These are phyloP conservation scores for Alternaria incomplexa DNA, from an alignment of 2,329 filamentous ascomycete species.

Conservation along the genomic window DNA sequence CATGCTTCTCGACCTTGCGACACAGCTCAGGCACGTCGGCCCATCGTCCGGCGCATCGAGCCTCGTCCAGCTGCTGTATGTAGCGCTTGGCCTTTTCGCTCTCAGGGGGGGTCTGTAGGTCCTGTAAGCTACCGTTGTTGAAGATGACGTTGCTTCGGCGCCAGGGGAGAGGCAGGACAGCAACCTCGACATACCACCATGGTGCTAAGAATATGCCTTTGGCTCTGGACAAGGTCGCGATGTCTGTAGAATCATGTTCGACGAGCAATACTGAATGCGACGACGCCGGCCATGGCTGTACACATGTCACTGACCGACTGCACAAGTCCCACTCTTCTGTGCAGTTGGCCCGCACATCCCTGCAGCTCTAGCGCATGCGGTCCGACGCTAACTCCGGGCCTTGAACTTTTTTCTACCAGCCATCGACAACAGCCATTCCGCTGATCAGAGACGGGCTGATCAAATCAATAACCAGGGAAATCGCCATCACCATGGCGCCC, in stretches of 20 bases:
- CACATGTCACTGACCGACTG: conserved; percentile 27
- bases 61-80: conserved; percentile 80
- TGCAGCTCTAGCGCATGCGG: conserved; percentile 28
- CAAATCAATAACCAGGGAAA: not conserved
- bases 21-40: conserved; percentile 83
- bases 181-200: conserved; percentile 44
- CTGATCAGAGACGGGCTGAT: not conserved
- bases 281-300: conserved; percentile 26
- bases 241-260: conserved; percentile 39
- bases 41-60: conserved; percentile 89
- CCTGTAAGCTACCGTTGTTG: conserved; percentile 33
- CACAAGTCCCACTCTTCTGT: conserved; percentile 16
- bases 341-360: conserved; percentile 26
- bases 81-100: conserved; percentile 82
- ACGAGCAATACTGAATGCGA: conserved; percentile 29
- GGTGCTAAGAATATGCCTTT: conserved; percentile 37
- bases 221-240: conserved; percentile 29
- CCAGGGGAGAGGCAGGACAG: not conserved
- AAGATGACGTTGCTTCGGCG: conserved; percentile 41
- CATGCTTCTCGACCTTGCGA: conserved; percentile 93
- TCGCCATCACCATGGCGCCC: conserved; percentile 28
- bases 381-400: conserved; percentile 26
- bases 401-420: conserved; percentile 30
- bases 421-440: not conserved
- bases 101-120: conserved; percentile 54